Percentiles rank a stretch among this genome's conserved stretches.
Evolutionary conservation across 140 eudicot genomes (phyloP).

Genomic region (Ambrosia hybrid): DNA sequence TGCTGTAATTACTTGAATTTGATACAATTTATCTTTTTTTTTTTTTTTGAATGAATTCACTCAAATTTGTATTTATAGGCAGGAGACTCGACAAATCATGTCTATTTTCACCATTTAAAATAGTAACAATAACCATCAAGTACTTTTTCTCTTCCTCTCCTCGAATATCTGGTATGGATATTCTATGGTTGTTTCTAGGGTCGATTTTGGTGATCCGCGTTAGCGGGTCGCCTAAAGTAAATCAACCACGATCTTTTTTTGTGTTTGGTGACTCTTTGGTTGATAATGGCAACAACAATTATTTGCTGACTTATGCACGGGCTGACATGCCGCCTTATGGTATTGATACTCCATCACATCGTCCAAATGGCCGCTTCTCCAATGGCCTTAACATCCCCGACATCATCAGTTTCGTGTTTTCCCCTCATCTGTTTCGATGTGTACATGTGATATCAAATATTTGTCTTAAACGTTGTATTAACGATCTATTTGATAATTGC

Average conservation of each 20-base stretch:
- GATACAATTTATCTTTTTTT: neutral
- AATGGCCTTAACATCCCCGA: constrained; percentile 40
- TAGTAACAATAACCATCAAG: neutral
- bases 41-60: neutral
- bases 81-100: neutral
- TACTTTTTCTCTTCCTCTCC: neutral
- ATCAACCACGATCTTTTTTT: constrained; percentile 25
- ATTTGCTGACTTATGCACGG: constrained; percentile 25
- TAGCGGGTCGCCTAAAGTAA: constrained; percentile 9
- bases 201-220: neutral
- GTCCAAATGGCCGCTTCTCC: constrained; percentile 36
- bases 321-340: constrained; percentile 40
- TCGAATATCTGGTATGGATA: constrained; percentile 6
- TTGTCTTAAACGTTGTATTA: neutral
- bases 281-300: constrained; percentile 38
- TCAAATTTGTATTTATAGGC: neutral
- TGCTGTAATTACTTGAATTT: constrained; percentile 3
- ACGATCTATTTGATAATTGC: neutral
- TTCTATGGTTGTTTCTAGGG: neutral
- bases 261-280: constrained; percentile 38
- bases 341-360: constrained; percentile 34
- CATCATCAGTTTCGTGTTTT: constrained; percentile 16
- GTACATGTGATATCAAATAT: neutral
- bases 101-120: neutral
- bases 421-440: neutral